These are phyloP conservation scores for Boletus sp. DNA, from an alignment of 768 basidiomycete genomes.

Conservation along the genomic window DNA sequence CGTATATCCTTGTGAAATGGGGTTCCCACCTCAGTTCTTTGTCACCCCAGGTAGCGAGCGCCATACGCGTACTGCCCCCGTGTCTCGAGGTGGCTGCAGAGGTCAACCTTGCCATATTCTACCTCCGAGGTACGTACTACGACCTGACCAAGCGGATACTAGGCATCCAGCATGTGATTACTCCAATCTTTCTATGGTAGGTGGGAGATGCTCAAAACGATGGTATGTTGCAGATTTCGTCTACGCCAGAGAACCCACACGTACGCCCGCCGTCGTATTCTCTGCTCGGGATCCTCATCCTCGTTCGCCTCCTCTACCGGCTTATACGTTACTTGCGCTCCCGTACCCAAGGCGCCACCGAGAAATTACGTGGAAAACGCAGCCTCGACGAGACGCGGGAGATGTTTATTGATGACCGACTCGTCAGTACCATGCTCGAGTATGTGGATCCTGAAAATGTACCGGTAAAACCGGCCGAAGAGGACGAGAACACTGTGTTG, in stretches of 20 bases:
- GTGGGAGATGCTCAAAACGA: constrained; percentile 1
- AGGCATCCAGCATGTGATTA: constrained; percentile 63
- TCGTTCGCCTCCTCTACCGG: constrained; percentile 62
- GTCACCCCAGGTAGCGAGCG: constrained; percentile 30
- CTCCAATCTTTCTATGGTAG: background rate
- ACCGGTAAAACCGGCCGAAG: constrained; percentile 58
- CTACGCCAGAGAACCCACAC: constrained; percentile 67
- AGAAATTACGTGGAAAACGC: constrained; percentile 37
- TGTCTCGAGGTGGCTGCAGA: constrained; percentile 60
- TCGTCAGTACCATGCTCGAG: constrained; percentile 57
- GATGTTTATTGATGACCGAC: constrained; percentile 56
- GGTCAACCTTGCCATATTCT: constrained; percentile 78
- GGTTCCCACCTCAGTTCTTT: constrained; percentile 38
- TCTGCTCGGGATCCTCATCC: constrained; percentile 74
- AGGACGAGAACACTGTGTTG: constrained; percentile 67
- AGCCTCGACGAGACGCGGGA: constrained; percentile 33
- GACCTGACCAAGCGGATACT: constrained; percentile 65
- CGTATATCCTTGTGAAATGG: constrained; percentile 58
- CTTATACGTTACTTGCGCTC: constrained; percentile 47
- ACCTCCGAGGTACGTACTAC: constrained; percentile 78
- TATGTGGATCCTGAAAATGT: constrained; percentile 50
- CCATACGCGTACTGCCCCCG: constrained; percentile 42
- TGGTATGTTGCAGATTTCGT: constrained; percentile 57
- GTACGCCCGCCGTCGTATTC: constrained; percentile 81
- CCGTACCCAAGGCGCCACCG: constrained; percentile 17